phyloP scores from a whole-genome alignment of 1,284 basidiomycete genomes.

The Marasmius tenuissimus region DNA sequence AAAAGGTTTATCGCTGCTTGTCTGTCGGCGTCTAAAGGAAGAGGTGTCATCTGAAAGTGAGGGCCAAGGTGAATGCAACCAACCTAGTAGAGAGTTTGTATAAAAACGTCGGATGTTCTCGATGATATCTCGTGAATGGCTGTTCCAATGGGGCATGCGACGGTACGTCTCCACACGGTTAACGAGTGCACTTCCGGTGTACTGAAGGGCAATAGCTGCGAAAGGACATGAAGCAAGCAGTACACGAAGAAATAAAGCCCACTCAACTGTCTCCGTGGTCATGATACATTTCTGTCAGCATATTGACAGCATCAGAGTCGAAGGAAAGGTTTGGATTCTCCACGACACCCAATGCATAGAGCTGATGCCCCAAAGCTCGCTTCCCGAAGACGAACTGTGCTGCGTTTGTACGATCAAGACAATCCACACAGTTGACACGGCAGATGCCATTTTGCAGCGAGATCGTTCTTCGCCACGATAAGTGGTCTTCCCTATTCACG shows the following conservation, averaged over 20 bases:
- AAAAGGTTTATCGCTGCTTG: conserved; percentile 98
- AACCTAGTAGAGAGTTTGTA: conserved; percentile 89
- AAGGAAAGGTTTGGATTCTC: conserved; percentile 85
- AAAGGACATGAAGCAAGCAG: neutral
- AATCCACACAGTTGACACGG: conserved; percentile 94
- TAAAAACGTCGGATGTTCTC: conserved; percentile 97
- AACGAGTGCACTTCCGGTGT: conserved; percentile 94
- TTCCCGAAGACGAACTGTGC: conserved; percentile 99
- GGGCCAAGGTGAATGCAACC: conserved; percentile 11
- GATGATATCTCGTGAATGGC: conserved; percentile 95
- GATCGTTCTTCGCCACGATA: conserved; percentile 66
- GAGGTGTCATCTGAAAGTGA: neutral
- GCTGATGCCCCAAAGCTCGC: conserved; percentile 91
- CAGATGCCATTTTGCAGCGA: conserved; percentile 90
- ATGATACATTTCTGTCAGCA: conserved; percentile 99
- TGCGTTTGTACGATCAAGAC: conserved; percentile 95
- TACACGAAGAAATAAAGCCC: neutral
- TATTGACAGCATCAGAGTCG: conserved; percentile 95
- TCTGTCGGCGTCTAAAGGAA: conserved; percentile 84
- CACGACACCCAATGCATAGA: conserved; percentile 91
- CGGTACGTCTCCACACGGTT: conserved; percentile 98
- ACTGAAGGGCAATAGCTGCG: conserved; percentile 91
- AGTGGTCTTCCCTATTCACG: conserved; percentile 15
- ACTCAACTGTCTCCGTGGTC: conserved; percentile 89
- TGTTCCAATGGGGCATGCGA: conserved; percentile 96